Conservation (phyloP, 2,329 filamentous ascomycete genomes). For the Colletotrichum sidae region DNA sequence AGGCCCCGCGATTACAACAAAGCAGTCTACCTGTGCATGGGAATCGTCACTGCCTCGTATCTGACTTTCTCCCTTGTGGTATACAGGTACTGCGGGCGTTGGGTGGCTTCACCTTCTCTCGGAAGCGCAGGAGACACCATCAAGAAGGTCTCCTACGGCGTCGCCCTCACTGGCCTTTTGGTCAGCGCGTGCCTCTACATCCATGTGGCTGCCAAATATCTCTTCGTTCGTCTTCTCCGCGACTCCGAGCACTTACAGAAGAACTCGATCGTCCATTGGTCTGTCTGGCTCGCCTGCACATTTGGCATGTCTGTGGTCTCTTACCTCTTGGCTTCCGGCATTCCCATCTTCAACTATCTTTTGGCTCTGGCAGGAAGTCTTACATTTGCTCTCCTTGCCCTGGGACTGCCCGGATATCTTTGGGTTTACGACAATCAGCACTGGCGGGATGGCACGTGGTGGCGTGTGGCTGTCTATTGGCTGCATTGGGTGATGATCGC, state of each 20-base stretch:
- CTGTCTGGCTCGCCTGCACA: constrained; percentile 50
- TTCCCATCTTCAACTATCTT: constrained; percentile 50
- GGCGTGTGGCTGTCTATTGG: constrained; percentile 45
- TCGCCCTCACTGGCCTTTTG: constrained; percentile 66
- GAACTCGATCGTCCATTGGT: constrained; percentile 50
- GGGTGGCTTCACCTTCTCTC: constrained; percentile 71
- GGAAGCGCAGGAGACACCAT: constrained; percentile 69
- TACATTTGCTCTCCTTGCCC: constrained; percentile 50
- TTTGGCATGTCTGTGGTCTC: constrained; percentile 43
- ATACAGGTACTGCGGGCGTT: constrained; percentile 71
- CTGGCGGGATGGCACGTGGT: constrained; percentile 44
- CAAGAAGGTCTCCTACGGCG: constrained; percentile 72
- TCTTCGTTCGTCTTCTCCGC: constrained; percentile 53
- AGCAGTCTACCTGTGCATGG: constrained; percentile 69
- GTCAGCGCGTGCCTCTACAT: constrained; percentile 53
- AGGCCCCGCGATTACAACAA: constrained; percentile 70
- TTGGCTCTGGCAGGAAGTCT: constrained; percentile 47
- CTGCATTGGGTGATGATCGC: constrained; percentile 50
- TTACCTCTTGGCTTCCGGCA: constrained; percentile 47
- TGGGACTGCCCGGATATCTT: constrained; percentile 49
- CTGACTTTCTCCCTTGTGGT: constrained; percentile 69
- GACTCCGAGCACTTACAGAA: constrained; percentile 50
- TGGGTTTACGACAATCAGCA: constrained; percentile 51
- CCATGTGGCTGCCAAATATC: constrained; percentile 54
- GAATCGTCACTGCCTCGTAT: constrained; percentile 67